phyloP scores from a whole-genome alignment of 2,329 filamentous ascomycete genomes.

The Zarea fungicola region DNA sequence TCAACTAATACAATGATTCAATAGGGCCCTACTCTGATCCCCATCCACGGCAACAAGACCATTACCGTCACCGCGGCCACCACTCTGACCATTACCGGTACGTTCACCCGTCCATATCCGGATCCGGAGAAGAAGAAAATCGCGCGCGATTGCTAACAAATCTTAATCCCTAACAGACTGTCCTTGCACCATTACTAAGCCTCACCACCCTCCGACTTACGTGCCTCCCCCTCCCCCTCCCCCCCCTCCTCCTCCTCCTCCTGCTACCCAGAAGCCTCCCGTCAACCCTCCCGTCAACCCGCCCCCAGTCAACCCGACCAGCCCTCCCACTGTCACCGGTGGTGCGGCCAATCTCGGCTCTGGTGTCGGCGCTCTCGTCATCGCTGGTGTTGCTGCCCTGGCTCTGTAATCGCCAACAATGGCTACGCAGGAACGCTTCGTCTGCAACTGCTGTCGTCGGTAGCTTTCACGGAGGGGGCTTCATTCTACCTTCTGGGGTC shows the following conservation, averaged over 20 bases:
- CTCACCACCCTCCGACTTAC: constrained; percentile 16
- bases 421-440: neutral
- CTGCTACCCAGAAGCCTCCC: neutral
- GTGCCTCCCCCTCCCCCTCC: constrained; percentile 4
- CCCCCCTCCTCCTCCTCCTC: constrained; percentile 4
- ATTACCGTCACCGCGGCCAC: constrained; percentile 38
- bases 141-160: constrained; percentile 19
- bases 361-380: constrained; percentile 31
- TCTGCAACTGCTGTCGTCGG: neutral
- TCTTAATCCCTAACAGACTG: constrained; percentile 35
- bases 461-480: neutral
- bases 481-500: neutral
- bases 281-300: constrained; percentile 7
- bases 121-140: too few relatives aligned
- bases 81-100: constrained; percentile 42
- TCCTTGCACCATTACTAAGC: constrained; percentile 38
- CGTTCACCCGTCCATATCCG: constrained; percentile 15
- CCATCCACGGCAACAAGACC: constrained; percentile 34
- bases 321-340: constrained; percentile 25
- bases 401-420: constrained; percentile 24
- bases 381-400: constrained; percentile 35
- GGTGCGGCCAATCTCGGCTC: constrained; percentile 33
- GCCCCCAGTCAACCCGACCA: constrained; percentile 12
- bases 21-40: constrained; percentile 32
- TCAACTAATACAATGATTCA: constrained; percentile 17